phyloP scores from a whole-genome alignment of 257 asterid species.

The Mitragyna speciosa region DNA sequence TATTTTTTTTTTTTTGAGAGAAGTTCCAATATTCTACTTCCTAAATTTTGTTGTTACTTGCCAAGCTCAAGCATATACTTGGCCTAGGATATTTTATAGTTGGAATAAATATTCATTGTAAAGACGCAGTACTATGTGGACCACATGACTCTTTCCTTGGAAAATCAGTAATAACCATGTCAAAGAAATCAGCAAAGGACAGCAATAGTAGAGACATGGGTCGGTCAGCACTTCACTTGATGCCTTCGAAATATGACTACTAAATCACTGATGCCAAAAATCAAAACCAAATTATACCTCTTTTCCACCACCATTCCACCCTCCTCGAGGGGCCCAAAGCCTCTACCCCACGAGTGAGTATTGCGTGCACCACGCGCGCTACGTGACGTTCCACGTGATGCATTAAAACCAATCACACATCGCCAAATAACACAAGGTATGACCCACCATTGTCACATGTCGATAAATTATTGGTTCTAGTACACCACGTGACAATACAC shows the following conservation, averaged over 20 bases:
- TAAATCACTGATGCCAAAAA: neutral
- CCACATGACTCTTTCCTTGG: neutral
- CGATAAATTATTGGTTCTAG: too few species aligned
- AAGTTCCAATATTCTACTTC: too few species aligned
- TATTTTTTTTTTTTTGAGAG: too few species aligned
- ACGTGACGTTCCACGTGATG: too few species aligned
- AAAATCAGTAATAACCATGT: neutral
- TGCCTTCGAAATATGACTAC: neutral
- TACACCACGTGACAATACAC: too few species aligned
- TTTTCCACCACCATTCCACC: neutral
- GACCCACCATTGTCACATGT: too few species aligned
- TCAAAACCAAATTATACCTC: neutral
- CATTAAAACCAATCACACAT: too few species aligned
- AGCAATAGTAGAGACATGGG: neutral
- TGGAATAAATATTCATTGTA: neutral
- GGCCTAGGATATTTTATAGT: neutral
- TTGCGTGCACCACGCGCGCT: too few species aligned
- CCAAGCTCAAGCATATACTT: neutral
- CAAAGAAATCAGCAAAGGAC: neutral
- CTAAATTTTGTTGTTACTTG: too few species aligned
- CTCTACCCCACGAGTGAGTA: neutral
- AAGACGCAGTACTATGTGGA: neutral
- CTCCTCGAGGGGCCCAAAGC: neutral
- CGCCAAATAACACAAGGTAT: too few species aligned
- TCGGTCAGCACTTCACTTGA: neutral